A percentile compares a stretch with the other conserved stretches of the same genome.
phyloP scores from a whole-genome alignment of 2,329 filamentous ascomycete genomes.

The Pyricularia sp. region DNA sequence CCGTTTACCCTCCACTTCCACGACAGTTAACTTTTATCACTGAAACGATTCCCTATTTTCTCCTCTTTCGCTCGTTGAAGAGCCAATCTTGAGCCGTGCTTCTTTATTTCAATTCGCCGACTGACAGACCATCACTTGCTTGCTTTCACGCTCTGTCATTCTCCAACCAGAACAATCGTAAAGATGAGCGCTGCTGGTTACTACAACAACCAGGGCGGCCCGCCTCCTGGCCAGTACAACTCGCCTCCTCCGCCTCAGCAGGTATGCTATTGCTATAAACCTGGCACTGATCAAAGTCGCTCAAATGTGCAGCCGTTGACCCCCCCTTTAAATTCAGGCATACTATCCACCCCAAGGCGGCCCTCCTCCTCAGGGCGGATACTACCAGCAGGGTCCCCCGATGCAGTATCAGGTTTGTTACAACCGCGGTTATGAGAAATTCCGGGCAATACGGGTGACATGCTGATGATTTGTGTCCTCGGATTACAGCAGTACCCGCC shows the following conservation, averaged over 20 bases:
- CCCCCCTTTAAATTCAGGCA: background rate
- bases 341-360: conserved; percentile 17
- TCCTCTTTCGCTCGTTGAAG: background rate
- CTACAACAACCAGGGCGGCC: conserved; percentile 25
- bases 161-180: background rate
- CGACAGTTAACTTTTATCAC: background rate
- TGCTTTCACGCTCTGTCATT: background rate
- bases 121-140: background rate
- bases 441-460: background rate
- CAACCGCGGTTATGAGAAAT: background rate
- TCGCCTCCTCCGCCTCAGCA: conserved; percentile 18
- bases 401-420: conserved; percentile 21
- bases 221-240: conserved; percentile 12
- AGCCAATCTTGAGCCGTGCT: background rate
- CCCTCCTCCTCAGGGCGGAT: conserved; percentile 27
- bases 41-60: background rate
- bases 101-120: background rate
- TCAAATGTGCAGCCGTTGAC: conserved; percentile 6
- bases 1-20: background rate
- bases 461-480: background rate
- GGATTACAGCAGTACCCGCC: conserved; percentile 18
- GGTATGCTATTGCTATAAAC: conserved; percentile 15
- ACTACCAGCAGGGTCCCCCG: conserved; percentile 30
- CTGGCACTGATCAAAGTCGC: background rate
- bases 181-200: conserved; percentile 25